These are phyloP conservation scores for Aspergillus clavatus DNA, from an alignment of 2,329 filamentous ascomycete genomes.

Conservation along the genomic window DNA sequence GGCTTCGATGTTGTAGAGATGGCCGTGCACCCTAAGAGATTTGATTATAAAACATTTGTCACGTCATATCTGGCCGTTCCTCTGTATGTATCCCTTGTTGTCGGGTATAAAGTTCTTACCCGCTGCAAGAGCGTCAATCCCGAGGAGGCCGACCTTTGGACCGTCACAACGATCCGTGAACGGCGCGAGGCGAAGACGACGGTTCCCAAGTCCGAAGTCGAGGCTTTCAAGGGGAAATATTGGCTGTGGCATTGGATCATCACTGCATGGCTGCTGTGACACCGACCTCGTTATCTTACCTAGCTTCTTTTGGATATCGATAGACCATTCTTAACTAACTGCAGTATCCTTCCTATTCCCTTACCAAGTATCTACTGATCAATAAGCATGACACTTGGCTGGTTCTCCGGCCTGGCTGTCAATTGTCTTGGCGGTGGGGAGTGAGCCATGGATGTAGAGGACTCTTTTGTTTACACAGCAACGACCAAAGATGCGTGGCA, in stretches of 20 bases:
- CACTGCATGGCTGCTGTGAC: constrained; percentile 9
- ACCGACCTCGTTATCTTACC: not conserved
- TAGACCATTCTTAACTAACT: not conserved
- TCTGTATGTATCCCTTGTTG: constrained; percentile 63
- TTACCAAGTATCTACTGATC: no score
- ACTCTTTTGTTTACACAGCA: not conserved
- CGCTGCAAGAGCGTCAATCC: constrained; percentile 53
- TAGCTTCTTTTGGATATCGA: not conserved
- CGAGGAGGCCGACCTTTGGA: constrained; percentile 61
- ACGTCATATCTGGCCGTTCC: constrained; percentile 73
- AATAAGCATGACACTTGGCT: no score
- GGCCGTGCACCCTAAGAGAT: constrained; percentile 43
- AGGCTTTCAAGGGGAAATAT: not conserved
- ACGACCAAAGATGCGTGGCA: not conserved
- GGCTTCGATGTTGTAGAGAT: constrained; percentile 64
- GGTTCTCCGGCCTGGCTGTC: no score
- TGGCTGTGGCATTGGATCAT: constrained; percentile 1
- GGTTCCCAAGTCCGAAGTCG: not conserved
- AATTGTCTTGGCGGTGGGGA: not conserved
- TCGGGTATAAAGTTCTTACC: constrained; percentile 59
- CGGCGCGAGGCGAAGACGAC: constrained; percentile 55
- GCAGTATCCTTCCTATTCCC: no score
- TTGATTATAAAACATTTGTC: constrained; percentile 68
- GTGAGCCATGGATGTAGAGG: no score
- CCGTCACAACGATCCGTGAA: constrained; percentile 65